Conservation (phyloP, 2,329 filamentous ascomycete species). For the Colletotrichum endophyticum region DNA sequence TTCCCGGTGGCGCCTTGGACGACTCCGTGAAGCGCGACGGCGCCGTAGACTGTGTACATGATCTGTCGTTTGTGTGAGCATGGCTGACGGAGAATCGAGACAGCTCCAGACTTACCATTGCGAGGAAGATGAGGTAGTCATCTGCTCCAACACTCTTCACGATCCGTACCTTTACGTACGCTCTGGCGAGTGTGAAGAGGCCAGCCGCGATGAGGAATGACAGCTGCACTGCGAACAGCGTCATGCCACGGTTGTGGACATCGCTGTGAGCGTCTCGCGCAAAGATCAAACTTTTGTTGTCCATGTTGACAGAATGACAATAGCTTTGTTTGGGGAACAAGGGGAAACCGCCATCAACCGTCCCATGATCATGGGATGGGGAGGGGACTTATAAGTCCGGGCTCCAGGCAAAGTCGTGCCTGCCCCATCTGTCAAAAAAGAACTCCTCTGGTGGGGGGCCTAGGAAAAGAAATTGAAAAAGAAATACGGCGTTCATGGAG, state of each 20-base stretch:
- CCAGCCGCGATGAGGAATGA: constrained; percentile 38
- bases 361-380: not conserved
- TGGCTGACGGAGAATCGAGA: not conserved
- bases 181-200: constrained; percentile 42
- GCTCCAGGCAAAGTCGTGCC: not conserved
- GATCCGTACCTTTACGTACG: constrained; percentile 48
- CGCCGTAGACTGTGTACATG: constrained; percentile 35
- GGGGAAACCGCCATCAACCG: not conserved
- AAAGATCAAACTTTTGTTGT: not conserved
- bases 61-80: constrained; percentile 27
- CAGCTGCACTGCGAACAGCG: constrained; percentile 25
- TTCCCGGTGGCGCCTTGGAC: constrained; percentile 29
- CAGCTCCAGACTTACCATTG: constrained; percentile 39
- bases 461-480: not conserved
- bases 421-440: not conserved
- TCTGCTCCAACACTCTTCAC: constrained; percentile 48
- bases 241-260: constrained; percentile 9
- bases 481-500: not conserved
- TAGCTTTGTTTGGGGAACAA: not conserved
- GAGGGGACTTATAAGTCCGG: not conserved
- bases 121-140: constrained; percentile 51
- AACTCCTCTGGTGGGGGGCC: not conserved
- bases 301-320: not conserved
- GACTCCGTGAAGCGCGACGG: constrained; percentile 37
- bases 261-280: not conserved